phyloP scores from a whole-genome alignment of 257 asterid genomes.

The Hygrophila difformis region DNA sequence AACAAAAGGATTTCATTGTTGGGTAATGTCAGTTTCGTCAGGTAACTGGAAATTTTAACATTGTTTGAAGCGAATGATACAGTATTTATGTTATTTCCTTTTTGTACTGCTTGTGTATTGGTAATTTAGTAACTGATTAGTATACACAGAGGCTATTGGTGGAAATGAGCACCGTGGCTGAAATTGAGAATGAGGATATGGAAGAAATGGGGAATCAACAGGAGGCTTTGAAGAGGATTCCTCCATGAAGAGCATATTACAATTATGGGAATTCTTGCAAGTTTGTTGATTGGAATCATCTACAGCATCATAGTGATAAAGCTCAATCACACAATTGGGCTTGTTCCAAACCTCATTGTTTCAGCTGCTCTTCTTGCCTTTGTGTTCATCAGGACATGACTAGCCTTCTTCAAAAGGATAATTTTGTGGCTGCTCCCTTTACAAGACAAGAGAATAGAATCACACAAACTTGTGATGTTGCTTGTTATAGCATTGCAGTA shows the following conservation, averaged over 20 bases:
- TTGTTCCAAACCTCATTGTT: slow-evolving; percentile 56
- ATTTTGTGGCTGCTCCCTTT: slow-evolving; percentile 36
- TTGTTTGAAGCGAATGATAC: too few relatives aligned
- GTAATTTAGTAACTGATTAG: too few relatives aligned
- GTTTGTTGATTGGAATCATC: slow-evolving; percentile 41
- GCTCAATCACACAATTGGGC: slow-evolving; percentile 54
- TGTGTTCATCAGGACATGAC: slow-evolving; percentile 47
- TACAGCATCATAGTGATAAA: slow-evolving; percentile 56
- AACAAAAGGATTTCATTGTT: too few relatives aligned
- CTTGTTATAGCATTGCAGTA: slow-evolving; percentile 52
- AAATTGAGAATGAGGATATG: slow-evolving; percentile 15
- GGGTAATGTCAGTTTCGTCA: not conserved
- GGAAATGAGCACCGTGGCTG: slow-evolving; percentile 15
- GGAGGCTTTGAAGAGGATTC: slow-evolving; percentile 26
- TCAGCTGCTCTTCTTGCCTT: slow-evolving; percentile 65
- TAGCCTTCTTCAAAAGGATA: slow-evolving; percentile 36
- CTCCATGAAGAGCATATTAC: slow-evolving; percentile 52
- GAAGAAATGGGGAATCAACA: slow-evolving; percentile 6
- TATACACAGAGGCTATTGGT: too few relatives aligned
- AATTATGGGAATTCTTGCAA: slow-evolving; percentile 40
- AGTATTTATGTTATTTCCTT: too few relatives aligned
- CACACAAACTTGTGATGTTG: slow-evolving; percentile 58
- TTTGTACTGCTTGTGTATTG: too few relatives aligned
- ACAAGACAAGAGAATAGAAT: slow-evolving; percentile 52
- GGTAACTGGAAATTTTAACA: too few relatives aligned